Conservation (phyloP, 2,329 filamentous ascomycete species). For the Spiromastix sp. region DNA sequence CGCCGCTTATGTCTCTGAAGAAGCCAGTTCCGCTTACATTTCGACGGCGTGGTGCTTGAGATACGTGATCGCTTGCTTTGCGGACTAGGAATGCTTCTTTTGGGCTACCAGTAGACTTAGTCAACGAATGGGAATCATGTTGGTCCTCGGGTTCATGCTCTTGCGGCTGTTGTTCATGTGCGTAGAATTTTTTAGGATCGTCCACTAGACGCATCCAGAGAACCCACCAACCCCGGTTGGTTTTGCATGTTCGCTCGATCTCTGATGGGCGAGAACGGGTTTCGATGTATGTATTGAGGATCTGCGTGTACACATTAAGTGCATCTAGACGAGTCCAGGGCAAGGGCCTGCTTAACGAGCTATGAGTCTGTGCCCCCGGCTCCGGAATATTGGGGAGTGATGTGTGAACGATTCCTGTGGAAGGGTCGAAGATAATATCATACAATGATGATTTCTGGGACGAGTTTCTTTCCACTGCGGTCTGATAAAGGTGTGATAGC, state of each 20-base stretch:
- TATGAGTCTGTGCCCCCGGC: slow-evolving; percentile 30
- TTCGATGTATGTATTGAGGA: slow-evolving; percentile 46
- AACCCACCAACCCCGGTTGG: slow-evolving; percentile 56
- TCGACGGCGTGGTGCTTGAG: slow-evolving; percentile 22
- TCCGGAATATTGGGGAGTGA: slow-evolving; percentile 55
- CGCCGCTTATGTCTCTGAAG: slow-evolving; percentile 31
- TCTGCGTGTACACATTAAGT: slow-evolving; percentile 50
- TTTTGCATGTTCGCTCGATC: slow-evolving; percentile 52
- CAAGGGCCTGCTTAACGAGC: slow-evolving; percentile 5
- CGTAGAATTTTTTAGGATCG: slow-evolving; percentile 3
- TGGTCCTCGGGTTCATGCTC: neutral
- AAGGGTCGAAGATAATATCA: slow-evolving; percentile 52
- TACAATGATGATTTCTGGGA: slow-evolving; percentile 39
- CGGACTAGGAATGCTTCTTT: slow-evolving; percentile 38
- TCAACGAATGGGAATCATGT: neutral
- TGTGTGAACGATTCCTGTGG: slow-evolving; percentile 47
- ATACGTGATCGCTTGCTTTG: slow-evolving; percentile 32
- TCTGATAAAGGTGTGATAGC: slow-evolving; percentile 19
- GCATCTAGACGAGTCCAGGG: slow-evolving; percentile 48
- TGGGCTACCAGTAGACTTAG: neutral
- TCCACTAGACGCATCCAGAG: slow-evolving; percentile 49
- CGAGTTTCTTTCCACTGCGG: slow-evolving; percentile 22
- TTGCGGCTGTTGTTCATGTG: slow-evolving; percentile 5
- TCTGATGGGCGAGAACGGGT: slow-evolving; percentile 40
- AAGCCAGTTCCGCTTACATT: slow-evolving; percentile 23